A percentile compares a stretch with the other conserved stretches of the same genome.
Evolutionary conservation across 176 grass and related monocot species (phyloP).

Genomic region (Oryza meridionalis): DNA sequence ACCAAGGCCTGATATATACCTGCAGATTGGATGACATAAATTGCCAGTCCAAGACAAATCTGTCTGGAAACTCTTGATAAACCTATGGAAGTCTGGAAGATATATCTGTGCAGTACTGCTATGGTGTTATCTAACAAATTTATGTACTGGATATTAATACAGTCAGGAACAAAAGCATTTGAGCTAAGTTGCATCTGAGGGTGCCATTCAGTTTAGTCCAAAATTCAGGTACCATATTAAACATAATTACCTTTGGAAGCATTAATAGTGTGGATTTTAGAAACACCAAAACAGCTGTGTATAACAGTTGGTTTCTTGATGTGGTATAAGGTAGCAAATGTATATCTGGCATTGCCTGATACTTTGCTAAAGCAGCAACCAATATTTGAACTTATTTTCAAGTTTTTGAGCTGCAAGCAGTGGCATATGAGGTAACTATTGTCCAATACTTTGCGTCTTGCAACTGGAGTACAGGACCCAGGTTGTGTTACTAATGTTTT

Average conservation of each 20-base stretch:
- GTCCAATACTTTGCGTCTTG: not conserved
- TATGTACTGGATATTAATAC: conserved; percentile 3
- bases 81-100: conserved; percentile 18
- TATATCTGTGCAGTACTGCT: not conserved
- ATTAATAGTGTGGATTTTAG: not conserved
- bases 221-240: conserved; percentile 11
- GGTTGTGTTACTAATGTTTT: not conserved
- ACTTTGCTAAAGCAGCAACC: not conserved
- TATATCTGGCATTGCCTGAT: not conserved
- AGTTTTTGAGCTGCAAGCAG: not conserved
- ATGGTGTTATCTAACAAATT: not conserved
- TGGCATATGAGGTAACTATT: not conserved
- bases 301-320: conserved; percentile 17
- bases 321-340: not conserved
- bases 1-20: conserved; percentile 54
- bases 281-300: not conserved
- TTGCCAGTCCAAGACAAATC: conserved; percentile 10
- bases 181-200: conserved; percentile 2
- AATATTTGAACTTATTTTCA: not conserved
- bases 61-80: not conserved
- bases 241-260: conserved; percentile 2
- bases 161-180: not conserved
- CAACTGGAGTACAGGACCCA: not conserved
- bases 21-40: conserved; percentile 38
- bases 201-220: not conserved